Evolutionary conservation across 192 early-diverging fungal species (phyloP).

Genomic region (Pecoramyces ruminantium): DNA sequence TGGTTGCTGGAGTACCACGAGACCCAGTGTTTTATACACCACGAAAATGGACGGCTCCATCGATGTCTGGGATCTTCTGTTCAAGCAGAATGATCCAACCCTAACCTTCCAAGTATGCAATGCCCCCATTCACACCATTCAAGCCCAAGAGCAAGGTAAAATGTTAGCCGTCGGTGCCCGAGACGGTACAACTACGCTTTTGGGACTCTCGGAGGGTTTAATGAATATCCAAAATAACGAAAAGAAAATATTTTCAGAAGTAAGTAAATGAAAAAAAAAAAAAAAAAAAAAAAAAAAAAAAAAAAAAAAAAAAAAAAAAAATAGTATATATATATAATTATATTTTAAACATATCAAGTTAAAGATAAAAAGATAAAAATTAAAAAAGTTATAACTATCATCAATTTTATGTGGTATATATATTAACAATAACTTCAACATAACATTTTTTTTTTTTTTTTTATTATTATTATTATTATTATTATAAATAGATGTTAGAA

Average conservation of each 20-base stretch:
- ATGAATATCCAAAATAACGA: constrained; percentile 28
- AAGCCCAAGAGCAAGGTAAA: constrained; percentile 40
- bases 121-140: constrained; percentile 32
- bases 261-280: constrained; percentile 2
- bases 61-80: constrained; percentile 38
- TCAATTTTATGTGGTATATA: no score
- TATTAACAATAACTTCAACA: no score
- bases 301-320: no score
- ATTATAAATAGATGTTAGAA: constrained; percentile 30
- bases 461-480: constrained; percentile 6
- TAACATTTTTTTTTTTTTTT: no score
- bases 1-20: constrained; percentile 33
- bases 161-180: constrained; percentile 27
- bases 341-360: no score
- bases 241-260: constrained; percentile 33
- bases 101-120: constrained; percentile 35
- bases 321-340: no score
- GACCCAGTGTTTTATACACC: constrained; percentile 40
- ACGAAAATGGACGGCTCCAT: constrained; percentile 34
- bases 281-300: no score
- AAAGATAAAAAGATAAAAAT: no score
- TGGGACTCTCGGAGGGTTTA: constrained; percentile 31
- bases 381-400: no score
- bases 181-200: constrained; percentile 31
- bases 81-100: constrained; percentile 40